These are phyloP conservation scores for Drechslera avenae DNA, from an alignment of 2,329 filamentous ascomycete species.

Conservation along the genomic window DNA sequence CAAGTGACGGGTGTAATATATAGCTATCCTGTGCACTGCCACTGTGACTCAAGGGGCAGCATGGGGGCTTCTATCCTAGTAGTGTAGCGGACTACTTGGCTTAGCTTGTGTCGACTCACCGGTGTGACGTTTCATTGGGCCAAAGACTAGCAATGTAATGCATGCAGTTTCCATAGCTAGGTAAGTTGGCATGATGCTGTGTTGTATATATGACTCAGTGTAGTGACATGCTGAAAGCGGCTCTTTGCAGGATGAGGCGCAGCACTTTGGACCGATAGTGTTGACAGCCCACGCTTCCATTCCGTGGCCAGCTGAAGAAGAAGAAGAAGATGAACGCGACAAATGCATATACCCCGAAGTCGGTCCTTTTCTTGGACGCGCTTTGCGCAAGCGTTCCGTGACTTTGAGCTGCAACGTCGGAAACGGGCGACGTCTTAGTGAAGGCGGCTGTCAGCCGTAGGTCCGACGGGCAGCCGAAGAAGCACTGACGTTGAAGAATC, in stretches of 20 bases:
- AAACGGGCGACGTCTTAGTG: constrained; percentile 7
- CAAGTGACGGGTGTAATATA: not conserved
- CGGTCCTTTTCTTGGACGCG: not conserved
- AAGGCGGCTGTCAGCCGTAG: constrained; percentile 26
- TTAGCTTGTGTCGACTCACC: constrained; percentile 8
- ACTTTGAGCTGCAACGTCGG: not conserved
- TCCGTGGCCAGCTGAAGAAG: too few relatives aligned
- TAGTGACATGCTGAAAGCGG: not conserved
- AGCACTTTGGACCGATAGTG: not conserved
- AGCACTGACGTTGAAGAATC: constrained; percentile 27
- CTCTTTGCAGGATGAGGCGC: not conserved
- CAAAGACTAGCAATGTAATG: not conserved
- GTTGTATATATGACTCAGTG: too few relatives aligned
- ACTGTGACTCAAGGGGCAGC: constrained; percentile 4
- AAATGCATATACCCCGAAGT: too few relatives aligned
- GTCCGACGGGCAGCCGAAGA: constrained; percentile 23
- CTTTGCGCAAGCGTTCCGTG: not conserved
- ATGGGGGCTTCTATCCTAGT: not conserved
- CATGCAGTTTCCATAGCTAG: not conserved
- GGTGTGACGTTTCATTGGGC: not conserved
- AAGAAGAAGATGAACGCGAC: too few relatives aligned
- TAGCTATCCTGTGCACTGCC: not conserved
- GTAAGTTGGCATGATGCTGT: not conserved
- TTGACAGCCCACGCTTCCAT: not conserved
- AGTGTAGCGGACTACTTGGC: not conserved